Evolutionary conservation across 2,329 filamentous ascomycete species (phyloP).

Genomic region (Scedosporium apiospermum): DNA sequence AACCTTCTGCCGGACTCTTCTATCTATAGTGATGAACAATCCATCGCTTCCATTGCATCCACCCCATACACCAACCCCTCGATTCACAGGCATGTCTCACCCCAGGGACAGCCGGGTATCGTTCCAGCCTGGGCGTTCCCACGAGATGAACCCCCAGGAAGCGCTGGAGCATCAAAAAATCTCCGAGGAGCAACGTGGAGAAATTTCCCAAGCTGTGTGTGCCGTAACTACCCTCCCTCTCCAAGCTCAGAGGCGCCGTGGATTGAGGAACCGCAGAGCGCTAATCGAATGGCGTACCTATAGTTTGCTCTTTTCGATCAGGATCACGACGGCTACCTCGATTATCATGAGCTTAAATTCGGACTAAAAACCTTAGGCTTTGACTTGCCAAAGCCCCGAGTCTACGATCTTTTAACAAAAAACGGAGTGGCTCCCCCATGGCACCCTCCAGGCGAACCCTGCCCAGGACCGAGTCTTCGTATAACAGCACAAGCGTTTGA

Average conservation of each 20-base stretch:
- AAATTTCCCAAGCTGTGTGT: slow-evolving; percentile 13
- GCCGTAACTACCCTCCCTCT: not conserved
- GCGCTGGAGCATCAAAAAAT: slow-evolving; percentile 10
- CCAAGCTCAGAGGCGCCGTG: not conserved
- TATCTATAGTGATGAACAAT: slow-evolving; percentile 4
- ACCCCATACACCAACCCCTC: slow-evolving; percentile 5
- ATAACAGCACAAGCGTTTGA: slow-evolving; percentile 67
- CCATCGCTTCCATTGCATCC: slow-evolving; percentile 3
- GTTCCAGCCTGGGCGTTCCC: slow-evolving; percentile 5
- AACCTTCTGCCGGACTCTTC: not conserved
- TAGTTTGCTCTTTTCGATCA: slow-evolving; percentile 13
- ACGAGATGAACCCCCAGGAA: slow-evolving; percentile 5
- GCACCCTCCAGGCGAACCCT: slow-evolving; percentile 41
- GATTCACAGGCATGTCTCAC: slow-evolving; percentile 6
- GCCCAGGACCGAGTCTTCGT: slow-evolving; percentile 54
- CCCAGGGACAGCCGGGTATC: slow-evolving; percentile 5
- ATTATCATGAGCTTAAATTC: slow-evolving; percentile 98
- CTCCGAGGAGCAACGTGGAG: slow-evolving; percentile 12
- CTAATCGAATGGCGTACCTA: not conserved
- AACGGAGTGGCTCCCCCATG: slow-evolving; percentile 65
- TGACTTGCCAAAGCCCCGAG: slow-evolving; percentile 77
- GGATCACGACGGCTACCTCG: slow-evolving; percentile 60
- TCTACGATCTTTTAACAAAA: slow-evolving; percentile 70
- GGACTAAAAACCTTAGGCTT: slow-evolving; percentile 93
- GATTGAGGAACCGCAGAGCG: not conserved